Base-by-base conservation (phyloP, 73 alveolate genomes). In the Tetrahymena elliotti region DNA sequence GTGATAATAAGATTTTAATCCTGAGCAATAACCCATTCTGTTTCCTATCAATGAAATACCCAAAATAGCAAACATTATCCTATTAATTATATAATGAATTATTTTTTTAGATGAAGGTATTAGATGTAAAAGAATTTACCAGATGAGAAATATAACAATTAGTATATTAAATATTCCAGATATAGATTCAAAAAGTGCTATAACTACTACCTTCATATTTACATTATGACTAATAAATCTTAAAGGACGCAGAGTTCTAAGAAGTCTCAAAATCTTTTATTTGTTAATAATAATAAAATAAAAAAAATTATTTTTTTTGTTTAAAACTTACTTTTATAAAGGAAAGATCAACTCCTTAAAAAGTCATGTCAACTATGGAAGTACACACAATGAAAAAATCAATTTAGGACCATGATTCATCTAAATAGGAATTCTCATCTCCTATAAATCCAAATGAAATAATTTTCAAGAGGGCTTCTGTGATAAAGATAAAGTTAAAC, bases 391-490 rank as follows among this genome's bases (percentile, higher is more conserved):
- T 97, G 94, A 98, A 96, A 96, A 98, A 98, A 96, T 98, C 99
- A 39, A 98, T 94, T 94, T 96, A 92, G 96, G 97, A 97, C 99
- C 99, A 98, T 38, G 97, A 96, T 94, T 98, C 99, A 84, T 97
- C 93, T 41, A 98, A 94, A 94, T 98, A 98, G 33, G 99, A 94
- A 16, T 83, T 83, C 33, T 96, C 84, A n/a, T 97, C 98, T 84
- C 97, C 98, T 36, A 97, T 53, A 33, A 97, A 94, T 22, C 96
- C 96, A 20, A 6, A 68, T 3, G 88, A 12, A 31, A 35, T 52
- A 22, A 98, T 94, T 93, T 98, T 98, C 38, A 98, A 93, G 36
- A 94, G 16, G 36, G 98, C 96, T 92, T 98, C 99, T 4, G 96
- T 93, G 9, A 94, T 93, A 93, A 97, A 98, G 83, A 98, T 84